Evolutionary conservation across 768 basidiomycete species (phyloP).

Genomic region (Rossbeevera mucosa): DNA sequence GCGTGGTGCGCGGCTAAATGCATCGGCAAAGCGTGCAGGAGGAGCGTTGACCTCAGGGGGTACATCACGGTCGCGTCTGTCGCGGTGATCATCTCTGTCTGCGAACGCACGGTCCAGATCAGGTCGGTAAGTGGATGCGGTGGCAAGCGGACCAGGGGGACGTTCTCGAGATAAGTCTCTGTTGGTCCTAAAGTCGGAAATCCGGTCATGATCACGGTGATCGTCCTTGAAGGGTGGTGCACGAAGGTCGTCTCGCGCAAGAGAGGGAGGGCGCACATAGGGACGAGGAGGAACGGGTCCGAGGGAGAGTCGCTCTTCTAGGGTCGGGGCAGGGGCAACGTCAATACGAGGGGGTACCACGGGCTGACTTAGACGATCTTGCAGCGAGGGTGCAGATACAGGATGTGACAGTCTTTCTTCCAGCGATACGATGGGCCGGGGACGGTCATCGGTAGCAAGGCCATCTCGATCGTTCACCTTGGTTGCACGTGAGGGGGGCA

Average conservation of each 20-base stretch:
- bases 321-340: slow-evolving; percentile 28
- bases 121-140: slow-evolving; percentile 34
- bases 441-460: slow-evolving; percentile 25
- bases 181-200: slow-evolving; percentile 21
- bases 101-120: slow-evolving; percentile 34
- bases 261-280: slow-evolving; percentile 23
- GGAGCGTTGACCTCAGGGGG: slow-evolving; percentile 32
- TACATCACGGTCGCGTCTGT: slow-evolving; percentile 37
- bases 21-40: slow-evolving; percentile 33
- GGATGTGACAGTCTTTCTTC: slow-evolving; percentile 39
- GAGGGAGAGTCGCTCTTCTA: slow-evolving; percentile 41
- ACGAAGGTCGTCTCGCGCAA: slow-evolving; percentile 34
- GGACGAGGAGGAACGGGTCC: slow-evolving; percentile 25
- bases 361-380: slow-evolving; percentile 38
- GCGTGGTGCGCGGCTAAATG: slow-evolving; percentile 18
- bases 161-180: slow-evolving; percentile 37
- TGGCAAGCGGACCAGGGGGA: slow-evolving; percentile 12
- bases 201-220: slow-evolving; percentile 26
- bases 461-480: slow-evolving; percentile 28
- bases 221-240: slow-evolving; percentile 28
- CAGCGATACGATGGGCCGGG: slow-evolving; percentile 26
- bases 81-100: slow-evolving; percentile 27
- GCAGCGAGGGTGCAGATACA: slow-evolving; percentile 30
- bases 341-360: slow-evolving; percentile 19
- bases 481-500: slow-evolving; percentile 11